A percentile compares a stretch with the other conserved stretches of the same genome.
Evolutionary conservation across 1,284 basidiomycete genomes (phyloP).

Genomic region (Paramarasmius palmivorus): DNA sequence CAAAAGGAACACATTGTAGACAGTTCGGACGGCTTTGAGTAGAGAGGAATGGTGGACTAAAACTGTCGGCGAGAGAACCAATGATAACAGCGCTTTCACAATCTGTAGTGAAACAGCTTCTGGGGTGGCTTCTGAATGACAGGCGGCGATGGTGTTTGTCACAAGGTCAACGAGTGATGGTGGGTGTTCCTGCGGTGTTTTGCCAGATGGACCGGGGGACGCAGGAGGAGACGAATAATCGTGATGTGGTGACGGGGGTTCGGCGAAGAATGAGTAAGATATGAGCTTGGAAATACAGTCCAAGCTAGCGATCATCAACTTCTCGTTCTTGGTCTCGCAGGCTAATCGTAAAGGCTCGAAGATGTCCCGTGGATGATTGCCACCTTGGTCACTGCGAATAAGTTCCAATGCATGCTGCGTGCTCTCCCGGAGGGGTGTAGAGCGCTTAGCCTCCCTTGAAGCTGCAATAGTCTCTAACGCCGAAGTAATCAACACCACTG

Average conservation of each 20-base stretch:
- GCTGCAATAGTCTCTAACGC: constrained; percentile 86
- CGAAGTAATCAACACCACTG: constrained; percentile 79
- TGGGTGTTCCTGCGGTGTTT: constrained; percentile 45
- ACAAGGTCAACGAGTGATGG: constrained; percentile 87
- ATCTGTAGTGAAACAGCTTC: constrained; percentile 93
- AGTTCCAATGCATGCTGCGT: constrained; percentile 83
- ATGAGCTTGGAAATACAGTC: constrained; percentile 97
- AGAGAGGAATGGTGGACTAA: constrained; percentile 92
- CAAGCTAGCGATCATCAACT: constrained; percentile 90
- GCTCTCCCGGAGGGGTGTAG: constrained; percentile 77
- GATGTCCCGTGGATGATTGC: constrained; percentile 78
- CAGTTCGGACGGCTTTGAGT: constrained; percentile 92
- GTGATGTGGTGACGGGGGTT: constrained; percentile 43
- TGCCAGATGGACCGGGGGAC: constrained; percentile 56
- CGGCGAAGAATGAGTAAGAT: constrained; percentile 92
- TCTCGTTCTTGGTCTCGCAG: constrained; percentile 90
- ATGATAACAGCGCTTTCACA: constrained; percentile 87
- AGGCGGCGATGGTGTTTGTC: constrained; percentile 90
- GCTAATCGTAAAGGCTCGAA: constrained; percentile 92
- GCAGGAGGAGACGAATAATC: constrained; percentile 65
- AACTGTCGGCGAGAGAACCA: constrained; percentile 84
- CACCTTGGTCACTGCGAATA: constrained; percentile 70
- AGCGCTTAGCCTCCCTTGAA: constrained; percentile 89
- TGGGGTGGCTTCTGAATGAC: constrained; percentile 85
- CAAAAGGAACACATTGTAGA: constrained; percentile 95